Evolutionary conservation across 1,139 yeast genomes (phyloP), one percentile per base, ranked within the genome.

Genomic region (Kluyveromyces sp.): DNA sequence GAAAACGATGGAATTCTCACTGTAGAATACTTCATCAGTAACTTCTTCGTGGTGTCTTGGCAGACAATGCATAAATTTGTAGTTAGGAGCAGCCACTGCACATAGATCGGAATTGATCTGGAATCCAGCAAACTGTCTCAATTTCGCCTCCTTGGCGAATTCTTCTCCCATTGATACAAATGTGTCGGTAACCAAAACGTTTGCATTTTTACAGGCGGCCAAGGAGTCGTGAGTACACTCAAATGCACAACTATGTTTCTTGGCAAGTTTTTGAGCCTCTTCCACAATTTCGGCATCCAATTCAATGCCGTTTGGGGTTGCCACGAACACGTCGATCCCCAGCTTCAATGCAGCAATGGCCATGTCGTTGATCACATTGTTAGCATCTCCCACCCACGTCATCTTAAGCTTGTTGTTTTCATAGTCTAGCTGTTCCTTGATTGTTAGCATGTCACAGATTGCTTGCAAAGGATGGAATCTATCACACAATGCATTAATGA

Each of bases 101-200:
- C 84, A 77, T 71, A 89, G 71, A 32, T 78, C 79, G 28, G 70
- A 65, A 31, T 88, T 81, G 49, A 92, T 82, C 67, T 87, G 96
- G 71, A 80, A 92, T 1, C 95, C 95, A 6, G 71, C 74, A 63
- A 92, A 92, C 66, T 87, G 92, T 60, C 80, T 71, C 55, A 92
- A 69, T 51, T 89, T 85, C 47, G 73, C 70, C 38, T 64, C 71
- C 54, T 79, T 84, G 63, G 89, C 92, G 6, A 75, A 67, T 64
- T 92, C 98, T 69, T 92, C 92, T 47, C 98, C 98, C 98, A 92
- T 92, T 1, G 97, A 89, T 31, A 92, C 80, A 81, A 95, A 92
- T 3, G 98, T 92, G 57, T 92, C 98, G n/a, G 98, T 92, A 40
- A 92, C 98, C 18, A 92, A 65, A 33, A 92, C 71, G 59, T 89